phyloP scores from a whole-genome alignment of 306 rosid genomes.

The Prunus padus region DNA sequence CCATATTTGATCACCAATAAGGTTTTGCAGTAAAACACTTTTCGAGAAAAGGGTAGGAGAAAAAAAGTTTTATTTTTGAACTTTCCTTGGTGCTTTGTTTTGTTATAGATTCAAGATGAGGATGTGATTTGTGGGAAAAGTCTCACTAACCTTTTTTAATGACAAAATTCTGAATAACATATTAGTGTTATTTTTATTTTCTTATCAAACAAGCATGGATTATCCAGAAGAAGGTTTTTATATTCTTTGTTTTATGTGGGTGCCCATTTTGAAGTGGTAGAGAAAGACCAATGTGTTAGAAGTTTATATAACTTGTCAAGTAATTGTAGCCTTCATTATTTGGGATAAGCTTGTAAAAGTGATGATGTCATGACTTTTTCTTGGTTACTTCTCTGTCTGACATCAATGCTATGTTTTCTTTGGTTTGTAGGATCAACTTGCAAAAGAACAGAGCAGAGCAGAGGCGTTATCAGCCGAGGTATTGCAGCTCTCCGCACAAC shows the following conservation, averaged over 20 bases:
- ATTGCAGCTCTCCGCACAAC: slow-evolving; percentile 82
- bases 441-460: slow-evolving; percentile 80
- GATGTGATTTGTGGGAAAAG: not conserved
- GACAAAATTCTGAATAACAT: not conserved
- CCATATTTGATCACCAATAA: not conserved
- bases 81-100: not conserved
- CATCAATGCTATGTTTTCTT: not conserved
- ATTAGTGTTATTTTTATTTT: not conserved
- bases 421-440: slow-evolving; percentile 62
- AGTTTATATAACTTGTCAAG: not conserved
- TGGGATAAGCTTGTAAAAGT: not conserved
- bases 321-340: not conserved
- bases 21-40: not conserved
- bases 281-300: not conserved
- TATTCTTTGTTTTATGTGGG: too few relatives aligned
- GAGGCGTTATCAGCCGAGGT: slow-evolving; percentile 83
- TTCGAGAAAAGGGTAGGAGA: not conserved
- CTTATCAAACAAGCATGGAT: not conserved
- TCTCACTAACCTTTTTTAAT: not conserved
- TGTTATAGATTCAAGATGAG: not conserved
- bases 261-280: not conserved
- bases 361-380: not conserved
- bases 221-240: not conserved
- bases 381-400: not conserved
- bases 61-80: not conserved